phyloP scores from a whole-genome alignment of 495 filamentous ascomycete species.

The Achaetomiella virescens region DNA sequence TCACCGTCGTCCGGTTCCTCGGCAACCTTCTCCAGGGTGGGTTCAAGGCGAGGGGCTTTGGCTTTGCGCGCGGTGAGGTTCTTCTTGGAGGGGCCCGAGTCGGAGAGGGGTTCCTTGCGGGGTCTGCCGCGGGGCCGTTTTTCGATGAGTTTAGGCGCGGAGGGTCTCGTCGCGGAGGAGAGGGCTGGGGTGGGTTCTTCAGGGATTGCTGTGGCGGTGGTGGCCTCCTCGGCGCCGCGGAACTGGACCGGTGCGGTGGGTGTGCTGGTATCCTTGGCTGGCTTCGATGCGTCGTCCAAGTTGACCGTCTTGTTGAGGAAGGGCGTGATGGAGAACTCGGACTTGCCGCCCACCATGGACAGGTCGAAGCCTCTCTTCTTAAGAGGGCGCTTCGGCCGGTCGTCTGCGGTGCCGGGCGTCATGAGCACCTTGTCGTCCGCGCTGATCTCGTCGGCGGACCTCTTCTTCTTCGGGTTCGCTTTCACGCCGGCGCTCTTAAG shows the following conservation, averaged over 20 bases:
- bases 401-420: conserved; percentile 31
- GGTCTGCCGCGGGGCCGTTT: conserved; percentile 37
- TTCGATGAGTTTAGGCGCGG: conserved; percentile 10
- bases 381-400: conserved; percentile 32
- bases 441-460: conserved; percentile 27
- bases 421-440: conserved; percentile 31
- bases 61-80: conserved; percentile 29
- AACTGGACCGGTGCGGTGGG: conserved; percentile 10
- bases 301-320: conserved; percentile 75
- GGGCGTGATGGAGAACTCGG: conserved; percentile 85
- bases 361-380: conserved; percentile 50
- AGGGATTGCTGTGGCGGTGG: background rate
- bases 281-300: conserved; percentile 21
- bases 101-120: conserved; percentile 31
- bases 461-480: conserved; percentile 37
- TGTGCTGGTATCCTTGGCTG: background rate
- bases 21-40: conserved; percentile 43
- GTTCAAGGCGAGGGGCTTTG: conserved; percentile 17
- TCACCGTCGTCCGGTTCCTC: conserved; percentile 34
- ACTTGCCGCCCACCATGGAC: conserved; percentile 70
- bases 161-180: background rate
- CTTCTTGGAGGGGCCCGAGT: conserved; percentile 38
- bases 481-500: conserved; percentile 35
- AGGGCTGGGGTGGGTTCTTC: conserved; percentile 16
- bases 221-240: conserved; percentile 9